These are phyloP conservation scores for Colletotrichum orbiculare DNA, from an alignment of 2,329 filamentous ascomycete genomes.

Conservation along the genomic window DNA sequence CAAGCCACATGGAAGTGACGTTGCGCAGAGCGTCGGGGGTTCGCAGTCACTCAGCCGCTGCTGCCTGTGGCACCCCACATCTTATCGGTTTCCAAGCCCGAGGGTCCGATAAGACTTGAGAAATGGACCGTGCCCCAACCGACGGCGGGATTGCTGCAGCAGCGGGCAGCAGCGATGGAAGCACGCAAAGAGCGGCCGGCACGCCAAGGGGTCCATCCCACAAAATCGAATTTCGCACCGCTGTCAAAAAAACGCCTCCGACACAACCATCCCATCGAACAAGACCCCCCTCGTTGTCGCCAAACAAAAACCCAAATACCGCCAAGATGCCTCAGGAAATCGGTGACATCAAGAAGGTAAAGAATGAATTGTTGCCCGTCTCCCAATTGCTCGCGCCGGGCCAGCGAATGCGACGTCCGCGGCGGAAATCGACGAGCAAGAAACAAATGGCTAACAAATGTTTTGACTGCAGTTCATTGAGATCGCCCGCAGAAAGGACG, in stretches of 20 bases:
- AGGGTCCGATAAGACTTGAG: no score
- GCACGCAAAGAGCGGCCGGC: neutral
- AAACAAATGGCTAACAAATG: slow-evolving; percentile 41
- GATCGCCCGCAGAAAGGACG: slow-evolving; percentile 99
- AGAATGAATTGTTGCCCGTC: no score
- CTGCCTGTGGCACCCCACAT: slow-evolving; percentile 17
- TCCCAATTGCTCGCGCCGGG: slow-evolving; percentile 37
- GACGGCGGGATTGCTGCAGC: no score
- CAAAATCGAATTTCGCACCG: slow-evolving; percentile 39
- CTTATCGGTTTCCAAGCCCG: no score
- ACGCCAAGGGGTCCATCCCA: slow-evolving; percentile 37
- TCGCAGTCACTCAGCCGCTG: slow-evolving; percentile 2
- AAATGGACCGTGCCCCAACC: no score
- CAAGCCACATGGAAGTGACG: slow-evolving; percentile 32
- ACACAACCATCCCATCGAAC: slow-evolving; percentile 25
- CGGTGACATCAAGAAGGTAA: slow-evolving; percentile 92
- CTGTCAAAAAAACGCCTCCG: slow-evolving; percentile 29
- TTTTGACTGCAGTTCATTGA: slow-evolving; percentile 85
- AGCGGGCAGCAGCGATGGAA: no score
- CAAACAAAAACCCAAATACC: slow-evolving; percentile 46
- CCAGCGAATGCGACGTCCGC: neutral
- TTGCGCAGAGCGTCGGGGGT: neutral
- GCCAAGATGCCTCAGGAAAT: slow-evolving; percentile 98
- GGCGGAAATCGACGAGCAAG: neutral
- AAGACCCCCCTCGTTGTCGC: slow-evolving; percentile 34